Evolutionary conservation across 2,329 filamentous ascomycete genomes (phyloP).

Genomic region (Grosmannia huntii): DNA sequence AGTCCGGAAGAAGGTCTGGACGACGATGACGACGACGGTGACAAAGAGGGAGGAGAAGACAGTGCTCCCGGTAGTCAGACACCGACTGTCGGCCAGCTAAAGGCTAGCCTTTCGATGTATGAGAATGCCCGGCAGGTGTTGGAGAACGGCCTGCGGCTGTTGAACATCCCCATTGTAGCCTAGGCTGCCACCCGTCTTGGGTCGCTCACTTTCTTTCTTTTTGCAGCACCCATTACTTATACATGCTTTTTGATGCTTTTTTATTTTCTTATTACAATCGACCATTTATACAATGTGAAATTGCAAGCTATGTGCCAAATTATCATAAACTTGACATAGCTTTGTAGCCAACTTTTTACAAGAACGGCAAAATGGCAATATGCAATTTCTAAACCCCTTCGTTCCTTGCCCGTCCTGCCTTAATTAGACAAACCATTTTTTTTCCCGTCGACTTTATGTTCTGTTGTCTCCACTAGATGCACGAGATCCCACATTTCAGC

Average conservation of each 20-base stretch:
- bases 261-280: background rate
- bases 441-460: background rate
- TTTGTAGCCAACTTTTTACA: no score
- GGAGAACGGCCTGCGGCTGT: slow-evolving; percentile 49
- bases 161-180: slow-evolving; percentile 30
- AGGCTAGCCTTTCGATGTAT: slow-evolving; percentile 43
- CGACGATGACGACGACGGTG: slow-evolving; percentile 23
- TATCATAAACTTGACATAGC: no score
- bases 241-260: background rate
- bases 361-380: no score
- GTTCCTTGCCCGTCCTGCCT: no score
- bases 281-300: background rate
- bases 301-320: no score
- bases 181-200: background rate
- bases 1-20: slow-evolving; percentile 27
- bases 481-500: background rate
- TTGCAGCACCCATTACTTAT: background rate
- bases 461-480: background rate
- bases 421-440: background rate
- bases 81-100: background rate
- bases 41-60: background rate
- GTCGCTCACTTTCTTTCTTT: background rate
- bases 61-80: background rate
- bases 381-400: no score
- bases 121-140: slow-evolving; percentile 47